Percentiles rank a stretch among this genome's conserved stretches.
phyloP scores from a whole-genome alignment of 208 protist genomes.

The Angomonas ambiguus region DNA sequence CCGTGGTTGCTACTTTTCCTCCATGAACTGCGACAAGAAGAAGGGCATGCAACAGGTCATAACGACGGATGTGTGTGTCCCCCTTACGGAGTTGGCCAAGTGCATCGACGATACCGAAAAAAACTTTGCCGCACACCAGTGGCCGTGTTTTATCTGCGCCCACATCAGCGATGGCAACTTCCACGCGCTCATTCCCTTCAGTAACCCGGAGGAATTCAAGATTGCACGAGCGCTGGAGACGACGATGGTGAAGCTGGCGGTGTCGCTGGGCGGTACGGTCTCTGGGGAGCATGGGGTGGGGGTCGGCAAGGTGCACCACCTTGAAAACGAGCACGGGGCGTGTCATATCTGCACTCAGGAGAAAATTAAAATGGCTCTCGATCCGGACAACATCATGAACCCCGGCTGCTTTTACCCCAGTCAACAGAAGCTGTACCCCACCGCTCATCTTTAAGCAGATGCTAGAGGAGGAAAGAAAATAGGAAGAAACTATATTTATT shows the following conservation, averaged over 20 bases:
- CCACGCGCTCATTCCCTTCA: conserved; percentile 53
- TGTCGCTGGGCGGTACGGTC: conserved; percentile 50
- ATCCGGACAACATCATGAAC: conserved; percentile 79
- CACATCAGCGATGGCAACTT: conserved; percentile 87
- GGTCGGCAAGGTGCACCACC: conserved; percentile 25
- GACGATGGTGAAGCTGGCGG: conserved; percentile 46
- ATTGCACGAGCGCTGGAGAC: conserved; percentile 31
- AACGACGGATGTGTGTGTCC: conserved; percentile 73
- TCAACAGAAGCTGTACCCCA: conserved; percentile 24
- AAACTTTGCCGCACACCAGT: conserved; percentile 25
- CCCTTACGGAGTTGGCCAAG: conserved; percentile 57
- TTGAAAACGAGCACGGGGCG: conserved; percentile 45
- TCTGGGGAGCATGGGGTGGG: conserved; percentile 70
- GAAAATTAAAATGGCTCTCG: conserved; percentile 63
- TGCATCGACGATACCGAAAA: conserved; percentile 44
- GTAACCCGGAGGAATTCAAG: conserved; percentile 27
- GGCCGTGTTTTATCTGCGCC: conserved; percentile 34
- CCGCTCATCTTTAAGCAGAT: conserved; percentile 6
- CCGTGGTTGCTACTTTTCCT: conserved; percentile 16
- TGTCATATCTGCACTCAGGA: conserved; percentile 55
- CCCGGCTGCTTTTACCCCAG: conserved; percentile 58
- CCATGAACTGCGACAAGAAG: conserved; percentile 11
- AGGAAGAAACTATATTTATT: conserved; percentile 3
- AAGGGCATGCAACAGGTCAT: conserved; percentile 20
- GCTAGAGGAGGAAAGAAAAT: background rate